Conservation (phyloP, 192 early-diverging fungal species). For the Coemansia sp. region DNA sequence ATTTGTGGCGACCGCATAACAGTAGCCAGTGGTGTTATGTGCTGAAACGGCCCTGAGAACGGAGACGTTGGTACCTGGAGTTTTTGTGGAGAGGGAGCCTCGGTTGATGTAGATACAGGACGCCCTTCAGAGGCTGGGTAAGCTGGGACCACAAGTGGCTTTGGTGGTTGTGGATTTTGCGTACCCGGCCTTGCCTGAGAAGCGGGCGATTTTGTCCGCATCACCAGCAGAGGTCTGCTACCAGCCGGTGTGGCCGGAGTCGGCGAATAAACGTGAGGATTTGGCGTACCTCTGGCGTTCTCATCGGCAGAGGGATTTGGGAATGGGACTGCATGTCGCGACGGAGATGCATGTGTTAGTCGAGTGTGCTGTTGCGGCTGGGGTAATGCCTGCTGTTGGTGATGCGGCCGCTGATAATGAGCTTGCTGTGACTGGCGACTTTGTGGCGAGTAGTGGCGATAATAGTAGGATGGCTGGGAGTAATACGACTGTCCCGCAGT, state of each 20-base stretch:
- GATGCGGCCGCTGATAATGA: not conserved
- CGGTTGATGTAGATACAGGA: conserved; percentile 24
- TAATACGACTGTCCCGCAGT: conserved; percentile 11
- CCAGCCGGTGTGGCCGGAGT: not conserved
- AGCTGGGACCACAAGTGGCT: not conserved
- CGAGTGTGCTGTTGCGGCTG: conserved; percentile 10
- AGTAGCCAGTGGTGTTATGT: conserved; percentile 6
- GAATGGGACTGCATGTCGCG: conserved; percentile 16
- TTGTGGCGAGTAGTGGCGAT: conserved; percentile 15
- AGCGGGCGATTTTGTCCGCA: conserved; percentile 6
- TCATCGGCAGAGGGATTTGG: conserved; percentile 12
- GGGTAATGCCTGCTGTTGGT: not conserved
- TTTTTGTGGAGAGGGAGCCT: conserved; percentile 23
- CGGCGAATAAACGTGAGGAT: not conserved
- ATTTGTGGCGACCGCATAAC: conserved; percentile 9
- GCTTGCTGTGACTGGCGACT: conserved; percentile 1
- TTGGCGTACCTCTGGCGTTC: not conserved
- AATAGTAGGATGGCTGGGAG: conserved; percentile 9
- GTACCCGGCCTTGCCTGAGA: not conserved
- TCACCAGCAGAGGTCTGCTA: not conserved
- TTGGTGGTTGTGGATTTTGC: not conserved
- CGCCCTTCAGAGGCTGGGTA: not conserved
- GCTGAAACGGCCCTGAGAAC: conserved; percentile 18
- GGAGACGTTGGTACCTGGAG: conserved; percentile 7
- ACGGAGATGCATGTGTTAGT: not conserved